A percentile compares a stretch with the other conserved stretches of the same genome.
Evolutionary conservation across 345 rosid species (phyloP).

Genomic region (Brassica juncea): DNA sequence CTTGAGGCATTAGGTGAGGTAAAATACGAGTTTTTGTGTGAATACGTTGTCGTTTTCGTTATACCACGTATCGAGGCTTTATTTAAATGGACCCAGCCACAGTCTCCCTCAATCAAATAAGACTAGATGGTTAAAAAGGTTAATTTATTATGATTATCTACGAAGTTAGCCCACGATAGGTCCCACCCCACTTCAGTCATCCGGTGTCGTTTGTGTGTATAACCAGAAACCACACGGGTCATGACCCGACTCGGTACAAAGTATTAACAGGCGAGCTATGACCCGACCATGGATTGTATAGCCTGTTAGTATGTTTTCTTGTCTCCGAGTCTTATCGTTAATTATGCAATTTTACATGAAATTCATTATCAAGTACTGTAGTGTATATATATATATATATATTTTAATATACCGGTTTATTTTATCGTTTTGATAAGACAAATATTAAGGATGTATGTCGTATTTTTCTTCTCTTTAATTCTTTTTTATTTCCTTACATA

Average conservation of each 20-base stretch:
- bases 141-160: slow-evolving; percentile 9
- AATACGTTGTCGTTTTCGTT: slow-evolving; percentile 26
- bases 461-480: not conserved
- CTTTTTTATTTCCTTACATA: not conserved
- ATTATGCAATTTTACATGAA: not conserved
- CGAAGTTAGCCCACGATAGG: not conserved
- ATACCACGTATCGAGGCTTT: slow-evolving; percentile 37
- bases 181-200: not conserved
- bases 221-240: not conserved
- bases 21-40: not conserved
- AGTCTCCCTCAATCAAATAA: slow-evolving; percentile 31
- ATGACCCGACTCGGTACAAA: not conserved
- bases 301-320: not conserved
- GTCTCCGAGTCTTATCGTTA: not conserved
- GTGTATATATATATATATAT: not conserved
- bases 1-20: slow-evolving; percentile 13
- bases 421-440: slow-evolving; percentile 18
- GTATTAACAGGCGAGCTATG: not conserved
- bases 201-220: slow-evolving; percentile 15
- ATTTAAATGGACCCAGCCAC: slow-evolving; percentile 21
- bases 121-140: slow-evolving; percentile 18
- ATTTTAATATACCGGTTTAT: not conserved
- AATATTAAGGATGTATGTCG: slow-evolving; percentile 22
- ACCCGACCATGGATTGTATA: slow-evolving; percentile 10
- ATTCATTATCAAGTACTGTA: not conserved